A percentile compares a stretch with the other conserved stretches of the same genome.
Conservation (phyloP, 2,329 filamentous ascomycete genomes). For the Xenosphaeropsis pyriputrescens region DNA sequence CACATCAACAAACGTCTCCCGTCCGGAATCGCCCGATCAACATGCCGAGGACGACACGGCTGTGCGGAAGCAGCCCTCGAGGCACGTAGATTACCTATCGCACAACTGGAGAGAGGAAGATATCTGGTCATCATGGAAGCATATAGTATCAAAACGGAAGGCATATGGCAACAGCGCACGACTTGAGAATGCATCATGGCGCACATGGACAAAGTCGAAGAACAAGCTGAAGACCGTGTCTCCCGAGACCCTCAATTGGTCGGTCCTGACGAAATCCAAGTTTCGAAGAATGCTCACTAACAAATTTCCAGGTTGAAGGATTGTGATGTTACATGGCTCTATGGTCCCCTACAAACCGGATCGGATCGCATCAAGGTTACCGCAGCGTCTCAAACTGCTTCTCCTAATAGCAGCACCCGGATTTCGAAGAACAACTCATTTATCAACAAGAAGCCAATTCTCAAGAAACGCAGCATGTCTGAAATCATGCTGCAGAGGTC, state of each 20-base stretch:
- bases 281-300: slow-evolving; percentile 12
- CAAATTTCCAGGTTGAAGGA: slow-evolving; percentile 66
- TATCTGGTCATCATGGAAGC: slow-evolving; percentile 95
- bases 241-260: slow-evolving; percentile 91
- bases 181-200: slow-evolving; percentile 92
- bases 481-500: slow-evolving; percentile 89
- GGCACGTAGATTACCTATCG: slow-evolving; percentile 88
- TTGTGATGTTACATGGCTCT: slow-evolving; percentile 94
- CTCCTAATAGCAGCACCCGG: slow-evolving; percentile 29
- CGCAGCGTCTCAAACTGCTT: slow-evolving; percentile 18
- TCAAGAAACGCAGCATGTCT: slow-evolving; percentile 95
- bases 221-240: slow-evolving; percentile 77
- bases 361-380: slow-evolving; percentile 24
- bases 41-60: slow-evolving; percentile 32
- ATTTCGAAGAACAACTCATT: slow-evolving; percentile 46
- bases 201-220: slow-evolving; percentile 90
- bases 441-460: slow-evolving; percentile 53
- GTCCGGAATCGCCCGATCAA: slow-evolving; percentile 3
- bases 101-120: slow-evolving; percentile 95
- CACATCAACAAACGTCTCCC: slow-evolving; percentile 32
- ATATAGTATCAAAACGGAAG: slow-evolving; percentile 67
- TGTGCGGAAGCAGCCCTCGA: slow-evolving; percentile 48
- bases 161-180: slow-evolving; percentile 70
- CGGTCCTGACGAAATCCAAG: slow-evolving; percentile 18
- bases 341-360: slow-evolving; percentile 76